Base-by-base conservation (phyloP, 177 flowering plant species). In the Vitis hybrid region DNA sequence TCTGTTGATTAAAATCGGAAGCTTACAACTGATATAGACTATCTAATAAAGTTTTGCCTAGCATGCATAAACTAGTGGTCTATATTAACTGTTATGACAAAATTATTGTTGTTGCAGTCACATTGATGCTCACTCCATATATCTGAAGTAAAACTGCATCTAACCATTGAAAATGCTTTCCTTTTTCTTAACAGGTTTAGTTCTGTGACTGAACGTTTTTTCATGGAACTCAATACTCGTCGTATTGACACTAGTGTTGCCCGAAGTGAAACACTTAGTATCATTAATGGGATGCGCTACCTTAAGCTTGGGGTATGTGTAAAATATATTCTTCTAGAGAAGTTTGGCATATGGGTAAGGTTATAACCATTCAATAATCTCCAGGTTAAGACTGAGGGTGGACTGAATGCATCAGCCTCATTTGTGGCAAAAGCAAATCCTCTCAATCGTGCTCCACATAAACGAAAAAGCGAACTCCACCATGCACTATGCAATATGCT, bases 351-450 rank as follows among this genome's bases (percentile, higher is more conserved):
- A 11, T 66, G 58, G 55, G 56, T 33, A 51, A 51, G 12, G 56
- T 48, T 50, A 45, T 79, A 60, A 80, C 58, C 29, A 53, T 67
- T 19, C 53, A 45, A 33, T 63, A n/a, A 63, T 78, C 75, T 45
- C 67, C 90, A 96, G 99, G 99, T 96, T 68, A 92, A 89, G 73
- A 91, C 95, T 22, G 98, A 90, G 86, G 98, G 98, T 74, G 97
- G 98, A 64, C 82, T 96, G 63, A 96, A 90, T 85, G 99, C 99
- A 72, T 93, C 99, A n/a, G 99, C 99, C 56, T 93, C 98, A 57
- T 96, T 96, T 86, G 91, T 96, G 74, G 97, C 98, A 59, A 96
- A 96, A 84, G 98, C 98, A 67, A 93, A 96, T 74, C 99, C 99
- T 77, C 91, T 93, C 21, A 91, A 86, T 68, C 97, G 98, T 65